Base-by-base conservation (phyloP, 352 stramenopile genomes). In the Globisporangium polare region DNA sequence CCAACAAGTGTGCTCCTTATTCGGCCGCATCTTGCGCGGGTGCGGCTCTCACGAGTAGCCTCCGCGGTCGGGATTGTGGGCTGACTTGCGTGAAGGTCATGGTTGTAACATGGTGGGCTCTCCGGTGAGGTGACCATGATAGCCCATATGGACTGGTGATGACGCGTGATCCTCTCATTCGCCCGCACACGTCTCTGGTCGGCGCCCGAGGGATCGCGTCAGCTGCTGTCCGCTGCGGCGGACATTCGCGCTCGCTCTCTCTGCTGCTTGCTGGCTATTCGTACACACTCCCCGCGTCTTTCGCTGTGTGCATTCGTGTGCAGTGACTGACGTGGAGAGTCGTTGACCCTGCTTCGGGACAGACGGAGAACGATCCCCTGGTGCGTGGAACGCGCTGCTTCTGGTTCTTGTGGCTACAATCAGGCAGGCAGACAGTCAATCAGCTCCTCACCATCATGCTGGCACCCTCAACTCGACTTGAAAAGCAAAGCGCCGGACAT, bases 121-220 rank as follows among this genome's bases (percentile, higher is more conserved):
- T 18, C 13, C 3, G 13, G 13, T 43, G 37, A 43, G 15, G 37
- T 43, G 37, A 43, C 15, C 5, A 18, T 56, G 50, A 56, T 56
- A 55, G 27, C 50, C 50, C 50, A 56, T 41, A 42, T 29, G 50
- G 29, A 55, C 13, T 42, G 27, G 20, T 49, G 42, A 27, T 49
- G 49, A n/a, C 18, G 49, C 24, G 46, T 53, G 24, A 53, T 37
- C 24, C n/a, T n/a, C n/a, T n/a, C n/a, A n/a, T n/a, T n/a, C 24
- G 33, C 15, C 2, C 49, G 17, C 27, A 54, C 29, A 12, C 49
- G 10, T 39, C 42, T 39, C 17, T 22, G 15, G 26, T 22, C 8
- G 8, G 20, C 18, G 18, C 27, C 13, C 7, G 27, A 55, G 49
- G 27, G 49, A 55, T 13, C 49, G 12, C 27, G 17, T 31, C 49